A percentile compares a stretch with the other conserved stretches of the same genome.
These are phyloP conservation scores for Magnusiomyces paraingens DNA, from an alignment of 1,139 yeast genomes.

Conservation along the genomic window DNA sequence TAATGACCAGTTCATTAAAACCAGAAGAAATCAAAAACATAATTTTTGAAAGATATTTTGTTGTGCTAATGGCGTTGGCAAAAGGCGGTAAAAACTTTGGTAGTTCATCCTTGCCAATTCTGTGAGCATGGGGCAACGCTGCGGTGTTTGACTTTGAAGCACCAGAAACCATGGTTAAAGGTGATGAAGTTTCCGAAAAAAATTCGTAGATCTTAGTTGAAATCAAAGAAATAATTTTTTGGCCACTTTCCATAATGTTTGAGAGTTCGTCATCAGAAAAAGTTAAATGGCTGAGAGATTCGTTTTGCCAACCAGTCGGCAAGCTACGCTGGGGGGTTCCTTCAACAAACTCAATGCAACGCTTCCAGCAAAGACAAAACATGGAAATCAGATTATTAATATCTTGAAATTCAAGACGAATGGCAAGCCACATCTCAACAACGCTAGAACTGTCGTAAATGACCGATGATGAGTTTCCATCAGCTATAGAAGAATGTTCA, in stretches of 20 bases:
- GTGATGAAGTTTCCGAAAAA: constrained; percentile 18
- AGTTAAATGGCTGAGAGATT: constrained; percentile 31
- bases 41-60: constrained; percentile 42
- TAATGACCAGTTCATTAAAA: constrained; percentile 41
- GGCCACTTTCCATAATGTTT: constrained; percentile 25
- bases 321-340: constrained; percentile 40
- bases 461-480: not conserved
- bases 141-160: constrained; percentile 17
- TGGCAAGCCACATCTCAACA: constrained; percentile 49
- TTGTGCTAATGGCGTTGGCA: constrained; percentile 53
- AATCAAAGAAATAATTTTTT: constrained; percentile 24
- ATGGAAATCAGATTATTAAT: constrained; percentile 31
- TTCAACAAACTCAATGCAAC: constrained; percentile 40
- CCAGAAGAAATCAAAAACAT: constrained; percentile 36
- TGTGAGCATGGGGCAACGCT: not conserved
- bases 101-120: constrained; percentile 18
- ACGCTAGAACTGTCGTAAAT: constrained; percentile 42
- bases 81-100: constrained; percentile 55
- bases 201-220: constrained; percentile 28
- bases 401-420: constrained; percentile 42
- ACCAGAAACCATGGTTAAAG: not conserved
- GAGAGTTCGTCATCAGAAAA: constrained; percentile 28
- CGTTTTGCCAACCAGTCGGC: constrained; percentile 41
- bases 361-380: constrained; percentile 43
- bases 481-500: constrained; percentile 14